Evolutionary conservation across 768 basidiomycete species (phyloP), one percentile per base, ranked within the genome.

Genomic region (Coprinopsis strossmayeri): DNA sequence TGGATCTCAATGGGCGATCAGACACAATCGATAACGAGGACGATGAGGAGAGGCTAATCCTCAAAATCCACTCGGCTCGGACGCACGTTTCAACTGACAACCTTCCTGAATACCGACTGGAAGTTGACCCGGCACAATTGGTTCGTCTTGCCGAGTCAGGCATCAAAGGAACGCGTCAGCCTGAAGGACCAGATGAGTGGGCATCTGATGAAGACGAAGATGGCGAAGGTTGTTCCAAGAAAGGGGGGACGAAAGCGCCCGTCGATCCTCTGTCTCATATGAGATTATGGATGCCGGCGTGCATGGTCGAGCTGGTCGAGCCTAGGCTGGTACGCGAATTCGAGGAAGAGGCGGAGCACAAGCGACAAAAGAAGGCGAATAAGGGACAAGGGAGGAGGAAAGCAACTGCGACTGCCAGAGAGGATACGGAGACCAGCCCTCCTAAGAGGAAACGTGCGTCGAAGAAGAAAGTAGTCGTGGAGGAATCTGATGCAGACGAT

Each of bases 201-300:
- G 57, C 77, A 12, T 66, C 64, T 2, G 68, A 69, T 21, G 59
- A 71, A 9, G 77, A 70, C 2, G 77, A 70, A 0, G 74, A 71
- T 2, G 79, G 71, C 5, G 74, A 71, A 0, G 71, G 65, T 1
- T 72, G 69, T n/a, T 67, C 54, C 9, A 69, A 66, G 56, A 51
- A 32, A 32, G 7, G 9, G 7, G 30, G 30, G 30, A 15, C 17
- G 65, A 64, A 69, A 34, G 34, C 64, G 21, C 64, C 77, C 2
- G 67, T 72, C 2, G 74, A 79, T 53, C 82, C 83, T 0, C 64
- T 69, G n/a, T 73, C 69, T 41, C 76, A 77, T 47, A 61, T 83
- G 42, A 73, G 84, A 12, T 61, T 91, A 10, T 95, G 91, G 91
- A 76, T 92, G 64, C 87, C 91, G 0, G 89, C 86, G 20, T 82